Evolutionary conservation across 129 eudicot genomes (phyloP).

Genomic region (Artemisia annua): DNA sequence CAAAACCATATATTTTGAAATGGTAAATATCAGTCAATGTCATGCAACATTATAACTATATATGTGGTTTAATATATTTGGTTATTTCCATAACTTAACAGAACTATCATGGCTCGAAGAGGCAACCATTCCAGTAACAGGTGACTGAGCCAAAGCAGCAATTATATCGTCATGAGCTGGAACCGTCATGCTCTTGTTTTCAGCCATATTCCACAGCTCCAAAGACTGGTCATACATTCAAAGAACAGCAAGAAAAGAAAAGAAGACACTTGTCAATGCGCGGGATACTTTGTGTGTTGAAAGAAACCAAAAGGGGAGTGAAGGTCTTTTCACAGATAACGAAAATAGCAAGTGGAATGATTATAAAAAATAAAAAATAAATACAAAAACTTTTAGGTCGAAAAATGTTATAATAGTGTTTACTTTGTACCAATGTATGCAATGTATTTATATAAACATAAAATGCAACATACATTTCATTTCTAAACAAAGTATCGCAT

Average conservation of each 20-base stretch:
- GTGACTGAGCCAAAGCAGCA: slow-evolving; percentile 82
- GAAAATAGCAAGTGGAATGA: no score
- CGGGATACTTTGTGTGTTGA: neutral
- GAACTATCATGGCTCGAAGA: slow-evolving; percentile 85
- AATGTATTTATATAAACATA: neutral
- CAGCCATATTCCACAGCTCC: slow-evolving; percentile 97
- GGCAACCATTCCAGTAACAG: slow-evolving; percentile 89
- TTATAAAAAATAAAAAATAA: no score
- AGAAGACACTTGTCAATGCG: slow-evolving; percentile 8
- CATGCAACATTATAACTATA: slow-evolving; percentile 1
- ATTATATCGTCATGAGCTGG: slow-evolving; percentile 80
- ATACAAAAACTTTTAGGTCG: no score
- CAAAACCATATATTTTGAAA: slow-evolving; percentile 26
- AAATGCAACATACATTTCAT: neutral
- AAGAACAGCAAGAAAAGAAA: slow-evolving; percentile 3
- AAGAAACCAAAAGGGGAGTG: neutral
- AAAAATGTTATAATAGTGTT: no score
- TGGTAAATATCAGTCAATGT: slow-evolving; percentile 3
- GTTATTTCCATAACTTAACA: slow-evolving; percentile 90
- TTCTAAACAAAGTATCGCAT: no score
- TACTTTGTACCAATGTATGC: neutral
- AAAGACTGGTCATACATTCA: slow-evolving; percentile 48
- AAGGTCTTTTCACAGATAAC: neutral
- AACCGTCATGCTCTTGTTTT: slow-evolving; percentile 92
- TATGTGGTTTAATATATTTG: slow-evolving; percentile 6